Base-by-base conservation (phyloP, 148 eudicot species). In the Rheum nobile region DNA sequence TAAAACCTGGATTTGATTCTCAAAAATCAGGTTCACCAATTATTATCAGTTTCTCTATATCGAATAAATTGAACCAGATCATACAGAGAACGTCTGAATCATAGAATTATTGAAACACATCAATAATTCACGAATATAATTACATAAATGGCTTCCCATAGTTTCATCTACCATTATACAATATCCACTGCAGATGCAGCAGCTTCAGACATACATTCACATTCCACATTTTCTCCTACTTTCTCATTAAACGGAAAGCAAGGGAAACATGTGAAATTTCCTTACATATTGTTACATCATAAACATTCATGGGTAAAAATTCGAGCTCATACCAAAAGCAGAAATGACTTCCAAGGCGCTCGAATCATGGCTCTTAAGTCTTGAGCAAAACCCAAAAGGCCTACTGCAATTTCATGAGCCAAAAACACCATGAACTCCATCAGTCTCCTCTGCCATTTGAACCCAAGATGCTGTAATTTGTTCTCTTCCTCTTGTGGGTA, bases 401-500 rank as follows among this genome's bases (percentile, higher is more conserved):
- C 38, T 63, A 31, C 39, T 12, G 69, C 67, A 28, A 59, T 63
- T 16, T 14, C 69, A 63, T 32, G 4, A 59, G 34, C 67, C 31
- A 63, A 31, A 63, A 29, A 17, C 41, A 32, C 10, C 5, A 34
- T 24, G 37, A 17, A 32, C 39, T 65, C 41, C 21, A 65, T 65
- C 70, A 16, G n/a, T 65, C 16, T 65, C 70, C 70, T 35, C 14
- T 63, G 2, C 21, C 69, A 63, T 63, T 65, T 34, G 70, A 31
- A 7, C 70, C 70, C 41, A 29, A 16, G 41, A 65, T 31, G 34
- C 17, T 24, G 39, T 65, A 65, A 11, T 32, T 65, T 65, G 70
- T 31, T 32, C 70, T 65, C 70, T 65, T 65, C 39, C 11, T 65
- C 22, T 65, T 65, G 10, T 65, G 70, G 70, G 41, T 29, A 65